Evolutionary conservation across 1,284 basidiomycete species (phyloP).

Genomic region (Trametes pubescens): DNA sequence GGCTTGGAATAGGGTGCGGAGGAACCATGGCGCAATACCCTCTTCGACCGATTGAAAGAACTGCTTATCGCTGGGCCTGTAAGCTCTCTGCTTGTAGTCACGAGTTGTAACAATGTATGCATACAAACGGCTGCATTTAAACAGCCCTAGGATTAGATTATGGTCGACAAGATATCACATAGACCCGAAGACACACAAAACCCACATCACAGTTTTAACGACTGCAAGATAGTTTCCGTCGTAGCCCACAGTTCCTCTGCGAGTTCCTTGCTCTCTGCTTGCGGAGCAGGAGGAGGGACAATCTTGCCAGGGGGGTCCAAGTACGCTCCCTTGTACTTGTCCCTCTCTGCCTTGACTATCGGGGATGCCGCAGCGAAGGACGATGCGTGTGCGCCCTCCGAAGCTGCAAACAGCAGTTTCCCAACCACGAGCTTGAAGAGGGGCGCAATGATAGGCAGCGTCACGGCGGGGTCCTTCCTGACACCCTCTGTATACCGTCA

Average conservation of each 20-base stretch:
- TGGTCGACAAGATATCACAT: no score
- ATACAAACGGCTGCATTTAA: not conserved
- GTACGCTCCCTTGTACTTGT: slow-evolving; percentile 56
- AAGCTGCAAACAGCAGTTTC: slow-evolving; percentile 25
- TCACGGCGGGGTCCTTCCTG: slow-evolving; percentile 20
- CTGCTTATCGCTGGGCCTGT: no score
- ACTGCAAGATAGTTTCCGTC: slow-evolving; percentile 45
- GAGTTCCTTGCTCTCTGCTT: slow-evolving; percentile 48
- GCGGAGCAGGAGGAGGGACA: slow-evolving; percentile 37
- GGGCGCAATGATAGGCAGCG: slow-evolving; percentile 23
- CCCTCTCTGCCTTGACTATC: slow-evolving; percentile 44
- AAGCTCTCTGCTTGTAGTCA: not conserved
- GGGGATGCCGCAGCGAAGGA: slow-evolving; percentile 57
- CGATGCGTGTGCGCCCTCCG: slow-evolving; percentile 51
- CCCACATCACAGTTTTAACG: slow-evolving; percentile 27
- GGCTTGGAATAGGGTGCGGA: not conserved
- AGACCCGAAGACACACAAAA: not conserved
- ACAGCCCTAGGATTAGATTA: no score
- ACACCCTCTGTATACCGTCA: slow-evolving; percentile 21
- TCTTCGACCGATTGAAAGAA: no score
- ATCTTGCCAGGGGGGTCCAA: slow-evolving; percentile 51
- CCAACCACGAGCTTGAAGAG: slow-evolving; percentile 25
- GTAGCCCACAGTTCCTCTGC: slow-evolving; percentile 55
- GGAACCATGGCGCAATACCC: not conserved
- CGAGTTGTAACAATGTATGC: not conserved